phyloP scores from a whole-genome alignment of 2,329 filamentous ascomycete species.

The Colletotrichum destructivum region DNA sequence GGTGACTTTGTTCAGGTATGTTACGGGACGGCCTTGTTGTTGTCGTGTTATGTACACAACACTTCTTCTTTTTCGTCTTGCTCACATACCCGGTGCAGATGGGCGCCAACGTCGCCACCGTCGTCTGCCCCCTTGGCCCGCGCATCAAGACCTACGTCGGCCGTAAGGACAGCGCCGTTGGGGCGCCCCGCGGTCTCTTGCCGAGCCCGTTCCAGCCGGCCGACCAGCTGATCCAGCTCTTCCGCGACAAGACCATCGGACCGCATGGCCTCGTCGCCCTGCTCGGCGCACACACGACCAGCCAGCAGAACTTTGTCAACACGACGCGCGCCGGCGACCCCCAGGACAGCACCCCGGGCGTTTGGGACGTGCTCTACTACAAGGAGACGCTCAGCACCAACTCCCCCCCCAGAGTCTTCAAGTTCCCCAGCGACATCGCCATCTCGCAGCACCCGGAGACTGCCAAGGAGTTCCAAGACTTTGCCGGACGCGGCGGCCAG shows the following conservation, averaged over 20 bases:
- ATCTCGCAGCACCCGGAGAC: conserved; percentile 57
- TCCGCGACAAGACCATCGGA: conserved; percentile 68
- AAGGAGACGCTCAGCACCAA: conserved; percentile 52
- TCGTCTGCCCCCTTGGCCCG: conserved; percentile 62
- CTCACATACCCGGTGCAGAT: conserved; percentile 55
- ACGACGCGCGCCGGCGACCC: conserved; percentile 57
- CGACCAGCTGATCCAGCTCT: conserved; percentile 63
- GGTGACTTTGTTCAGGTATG: conserved; percentile 63
- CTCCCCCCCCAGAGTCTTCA: conserved; percentile 55
- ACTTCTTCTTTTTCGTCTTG: neutral
- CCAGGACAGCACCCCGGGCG: conserved; percentile 67
- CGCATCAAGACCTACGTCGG: conserved; percentile 67
- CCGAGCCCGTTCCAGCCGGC: conserved; percentile 60
- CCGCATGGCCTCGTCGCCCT: conserved; percentile 67
- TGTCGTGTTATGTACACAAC: too few species aligned
- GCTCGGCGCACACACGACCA: conserved; percentile 68
- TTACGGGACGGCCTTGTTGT: neutral
- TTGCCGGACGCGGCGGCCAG: conserved; percentile 54
- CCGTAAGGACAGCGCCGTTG: conserved; percentile 59
- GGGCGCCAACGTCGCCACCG: conserved; percentile 64
- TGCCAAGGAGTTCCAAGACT: conserved; percentile 54
- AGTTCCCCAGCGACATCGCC: conserved; percentile 59
- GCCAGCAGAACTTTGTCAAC: conserved; percentile 64
- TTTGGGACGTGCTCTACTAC: conserved; percentile 70
- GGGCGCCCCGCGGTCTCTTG: conserved; percentile 58